Evolutionary conservation across 2,329 filamentous ascomycete species (phyloP).

Genomic region (Erysiphe pulchra): DNA sequence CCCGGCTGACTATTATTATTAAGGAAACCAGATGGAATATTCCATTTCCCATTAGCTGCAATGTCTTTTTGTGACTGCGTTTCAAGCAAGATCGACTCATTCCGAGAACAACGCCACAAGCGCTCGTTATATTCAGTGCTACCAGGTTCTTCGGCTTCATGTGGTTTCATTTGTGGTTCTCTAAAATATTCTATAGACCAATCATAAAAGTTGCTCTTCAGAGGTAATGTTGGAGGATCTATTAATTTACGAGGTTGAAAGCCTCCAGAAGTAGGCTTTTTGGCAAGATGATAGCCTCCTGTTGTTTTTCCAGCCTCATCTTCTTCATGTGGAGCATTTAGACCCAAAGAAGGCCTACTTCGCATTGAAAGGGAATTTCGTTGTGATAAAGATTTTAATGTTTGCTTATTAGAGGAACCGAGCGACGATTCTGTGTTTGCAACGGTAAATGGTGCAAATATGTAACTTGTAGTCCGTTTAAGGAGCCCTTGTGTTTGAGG

Average conservation of each 20-base stretch:
- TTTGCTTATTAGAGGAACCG: constrained; percentile 5
- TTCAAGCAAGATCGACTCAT: constrained; percentile 74
- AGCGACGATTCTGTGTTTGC: constrained; percentile 8
- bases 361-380: constrained; percentile 9
- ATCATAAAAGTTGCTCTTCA: constrained; percentile 66
- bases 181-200: constrained; percentile 98
- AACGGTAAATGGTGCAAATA: constrained; percentile 29
- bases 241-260: constrained; percentile 37
- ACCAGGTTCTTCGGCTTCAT: constrained; percentile 85
- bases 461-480: constrained; percentile 35
- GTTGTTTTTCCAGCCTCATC: constrained; percentile 39
- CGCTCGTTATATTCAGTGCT: constrained; percentile 91
- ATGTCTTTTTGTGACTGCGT: constrained; percentile 84
- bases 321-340: constrained; percentile 44
- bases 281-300: constrained; percentile 50
- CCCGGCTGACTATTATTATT: constrained; percentile 75
- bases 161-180: constrained; percentile 92
- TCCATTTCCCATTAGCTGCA: constrained; percentile 70
- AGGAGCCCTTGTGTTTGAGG: constrained; percentile 29
- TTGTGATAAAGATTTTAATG: constrained; percentile 9
- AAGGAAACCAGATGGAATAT: constrained; percentile 55
- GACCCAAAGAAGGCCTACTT: constrained; percentile 26
- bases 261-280: constrained; percentile 53
- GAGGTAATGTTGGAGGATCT: constrained; percentile 37
- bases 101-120: constrained; percentile 74